Percentiles rank a stretch among this genome's conserved stretches.
Evolutionary conservation across 202 grass and related monocot genomes (phyloP).

Genomic region (Panicum virgatum): DNA sequence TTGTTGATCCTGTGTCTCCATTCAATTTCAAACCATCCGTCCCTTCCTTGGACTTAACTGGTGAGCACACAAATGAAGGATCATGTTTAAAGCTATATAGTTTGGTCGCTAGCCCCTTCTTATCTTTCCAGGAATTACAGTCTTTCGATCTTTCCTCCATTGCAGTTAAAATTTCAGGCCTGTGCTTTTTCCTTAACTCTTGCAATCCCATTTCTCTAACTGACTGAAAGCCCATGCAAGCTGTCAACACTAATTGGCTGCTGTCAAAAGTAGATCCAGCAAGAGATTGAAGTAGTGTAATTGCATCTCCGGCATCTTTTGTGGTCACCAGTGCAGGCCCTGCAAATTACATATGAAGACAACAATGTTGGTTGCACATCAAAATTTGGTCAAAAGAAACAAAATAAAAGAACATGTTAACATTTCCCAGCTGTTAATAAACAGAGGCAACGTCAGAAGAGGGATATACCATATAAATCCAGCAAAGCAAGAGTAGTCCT

Average conservation of each 20-base stretch:
- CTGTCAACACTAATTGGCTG: slow-evolving; percentile 95
- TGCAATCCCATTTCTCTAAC: slow-evolving; percentile 71
- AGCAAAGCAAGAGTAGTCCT: slow-evolving; percentile 81
- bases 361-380: slow-evolving; percentile 31
- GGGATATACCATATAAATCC: slow-evolving; percentile 87
- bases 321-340: slow-evolving; percentile 90
- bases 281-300: slow-evolving; percentile 95
- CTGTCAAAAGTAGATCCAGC: slow-evolving; percentile 97
- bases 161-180: slow-evolving; percentile 73
- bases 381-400: slow-evolving; percentile 24
- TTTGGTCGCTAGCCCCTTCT: slow-evolving; percentile 84
- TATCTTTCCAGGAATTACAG: slow-evolving; percentile 77
- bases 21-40: slow-evolving; percentile 43
- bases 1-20: slow-evolving; percentile 48
- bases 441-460: slow-evolving; percentile 11
- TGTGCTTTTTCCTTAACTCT: slow-evolving; percentile 69
- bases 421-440: slow-evolving; percentile 28
- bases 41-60: slow-evolving; percentile 64
- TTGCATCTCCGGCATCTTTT: slow-evolving; percentile 93
- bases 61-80: slow-evolving; percentile 49
- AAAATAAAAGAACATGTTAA: slow-evolving; percentile 27
- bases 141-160: slow-evolving; percentile 91
- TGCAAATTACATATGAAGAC: slow-evolving; percentile 50
- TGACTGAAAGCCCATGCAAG: slow-evolving; percentile 94
- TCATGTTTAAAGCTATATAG: slow-evolving; percentile 96